Percentiles rank a stretch among this genome's conserved stretches.
These are phyloP conservation scores for Botrytis cinerea DNA, from an alignment of 2,329 filamentous ascomycete genomes.

Conservation along the genomic window DNA sequence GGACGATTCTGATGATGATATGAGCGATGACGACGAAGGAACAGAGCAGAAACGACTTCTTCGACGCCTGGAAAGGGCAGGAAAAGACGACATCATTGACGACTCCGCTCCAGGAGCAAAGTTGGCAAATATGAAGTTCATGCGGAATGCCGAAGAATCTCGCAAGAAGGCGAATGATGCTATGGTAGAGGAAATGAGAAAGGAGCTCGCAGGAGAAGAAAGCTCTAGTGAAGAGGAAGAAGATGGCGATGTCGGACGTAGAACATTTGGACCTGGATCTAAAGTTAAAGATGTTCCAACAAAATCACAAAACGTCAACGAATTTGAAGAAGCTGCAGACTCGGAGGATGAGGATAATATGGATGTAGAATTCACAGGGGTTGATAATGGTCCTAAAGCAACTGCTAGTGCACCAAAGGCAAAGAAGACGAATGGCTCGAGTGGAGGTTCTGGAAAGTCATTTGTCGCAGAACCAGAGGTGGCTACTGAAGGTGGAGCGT, in stretches of 20 bases:
- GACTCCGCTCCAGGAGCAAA: conserved; percentile 59
- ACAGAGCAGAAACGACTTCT: conserved; percentile 53
- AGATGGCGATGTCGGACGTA: conserved; percentile 65
- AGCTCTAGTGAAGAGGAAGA: conserved; percentile 58
- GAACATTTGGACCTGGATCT: conserved; percentile 62
- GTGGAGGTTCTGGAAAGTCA: conserved; percentile 12
- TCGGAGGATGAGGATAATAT: conserved; percentile 50
- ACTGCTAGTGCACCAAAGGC: conserved; percentile 13
- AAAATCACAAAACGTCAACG: conserved; percentile 44
- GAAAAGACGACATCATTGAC: conserved; percentile 50
- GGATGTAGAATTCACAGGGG: conserved; percentile 32
- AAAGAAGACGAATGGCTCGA: conserved; percentile 27
- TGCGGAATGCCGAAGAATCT: conserved; percentile 82
- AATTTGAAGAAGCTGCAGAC: conserved; percentile 61
- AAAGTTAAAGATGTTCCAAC: conserved; percentile 44
- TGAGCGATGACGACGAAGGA: conserved; percentile 52
- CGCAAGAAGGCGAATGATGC: conserved; percentile 80
- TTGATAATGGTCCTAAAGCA: conserved; percentile 26
- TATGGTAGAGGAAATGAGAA: conserved; percentile 66
- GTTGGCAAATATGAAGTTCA: conserved; percentile 86
- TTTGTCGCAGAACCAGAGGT: conserved; percentile 22
- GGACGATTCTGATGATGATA: conserved; percentile 60
- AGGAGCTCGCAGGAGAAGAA: conserved; percentile 66
- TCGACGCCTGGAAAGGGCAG: conserved; percentile 49
- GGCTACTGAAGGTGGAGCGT: conserved; percentile 39